Evolutionary conservation across 352 stramenopile species (phyloP).

Genomic region (Globisporangium recalcitrans): DNA sequence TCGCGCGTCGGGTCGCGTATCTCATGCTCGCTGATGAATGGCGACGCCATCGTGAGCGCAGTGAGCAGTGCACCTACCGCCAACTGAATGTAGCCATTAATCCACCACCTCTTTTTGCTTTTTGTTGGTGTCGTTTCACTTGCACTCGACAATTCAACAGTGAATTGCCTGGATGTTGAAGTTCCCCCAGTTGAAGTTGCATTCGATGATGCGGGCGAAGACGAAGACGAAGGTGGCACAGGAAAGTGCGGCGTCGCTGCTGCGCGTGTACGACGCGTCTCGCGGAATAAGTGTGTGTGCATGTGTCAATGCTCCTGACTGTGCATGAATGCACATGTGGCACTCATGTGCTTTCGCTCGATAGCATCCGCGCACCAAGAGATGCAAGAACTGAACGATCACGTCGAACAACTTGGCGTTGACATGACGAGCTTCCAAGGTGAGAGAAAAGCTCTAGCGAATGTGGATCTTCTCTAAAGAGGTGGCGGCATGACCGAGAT

Average conservation of each 20-base stretch:
- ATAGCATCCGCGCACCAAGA: neutral
- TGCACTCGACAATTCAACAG: neutral
- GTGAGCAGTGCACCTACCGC: neutral
- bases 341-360: neutral
- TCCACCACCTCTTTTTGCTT: too few relatives aligned
- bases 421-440: neutral
- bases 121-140: neutral
- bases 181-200: neutral
- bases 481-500: neutral
- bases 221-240: neutral
- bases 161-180: neutral
- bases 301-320: neutral
- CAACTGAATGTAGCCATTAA: neutral
- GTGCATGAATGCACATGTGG: neutral
- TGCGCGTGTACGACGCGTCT: neutral
- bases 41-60: constrained; percentile 10
- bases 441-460: neutral
- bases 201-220: neutral
- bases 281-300: neutral
- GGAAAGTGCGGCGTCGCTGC: constrained; percentile 2
- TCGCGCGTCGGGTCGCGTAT: constrained; percentile 26
- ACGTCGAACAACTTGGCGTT: neutral
- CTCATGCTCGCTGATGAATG: neutral
- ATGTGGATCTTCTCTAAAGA: neutral
- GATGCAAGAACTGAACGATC: neutral